phyloP scores from a whole-genome alignment of 257 asterid species.

The Handroanthus guayacan region DNA sequence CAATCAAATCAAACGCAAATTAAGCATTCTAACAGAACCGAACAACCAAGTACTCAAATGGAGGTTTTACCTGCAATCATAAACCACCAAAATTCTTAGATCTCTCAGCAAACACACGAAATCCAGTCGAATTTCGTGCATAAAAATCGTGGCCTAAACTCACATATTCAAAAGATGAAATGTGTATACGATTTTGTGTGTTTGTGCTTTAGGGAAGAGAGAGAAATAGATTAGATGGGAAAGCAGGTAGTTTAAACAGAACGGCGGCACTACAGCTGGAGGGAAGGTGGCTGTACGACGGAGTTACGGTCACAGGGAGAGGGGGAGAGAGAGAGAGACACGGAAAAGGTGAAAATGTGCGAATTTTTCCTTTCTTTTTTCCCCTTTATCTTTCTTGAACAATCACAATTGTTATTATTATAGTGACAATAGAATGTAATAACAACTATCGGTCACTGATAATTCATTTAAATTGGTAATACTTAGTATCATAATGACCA shows the following conservation, averaged over 20 bases:
- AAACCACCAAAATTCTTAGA: slow-evolving; percentile 28
- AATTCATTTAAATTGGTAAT: too few relatives aligned
- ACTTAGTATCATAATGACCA: too few relatives aligned
- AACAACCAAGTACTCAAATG: slow-evolving; percentile 21
- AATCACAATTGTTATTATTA: too few relatives aligned
- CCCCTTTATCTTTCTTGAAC: too few relatives aligned
- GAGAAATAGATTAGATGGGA: neutral
- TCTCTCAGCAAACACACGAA: slow-evolving; percentile 37
- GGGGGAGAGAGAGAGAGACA: slow-evolving; percentile 26
- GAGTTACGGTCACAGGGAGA: slow-evolving; percentile 25
- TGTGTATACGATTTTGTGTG: slow-evolving; percentile 25
- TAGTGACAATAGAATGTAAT: too few relatives aligned
- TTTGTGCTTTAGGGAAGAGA: neutral
- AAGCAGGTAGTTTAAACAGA: neutral
- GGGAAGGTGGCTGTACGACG: slow-evolving; percentile 35
- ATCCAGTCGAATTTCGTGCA: slow-evolving; percentile 32
- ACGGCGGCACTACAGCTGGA: slow-evolving; percentile 28
- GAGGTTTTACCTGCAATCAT: slow-evolving; percentile 25
- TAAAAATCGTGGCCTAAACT: slow-evolving; percentile 3
- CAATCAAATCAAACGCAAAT: slow-evolving; percentile 21
- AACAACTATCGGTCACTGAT: too few relatives aligned
- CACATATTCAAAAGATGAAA: slow-evolving; percentile 17
- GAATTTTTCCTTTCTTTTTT: too few relatives aligned
- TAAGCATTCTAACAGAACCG: neutral
- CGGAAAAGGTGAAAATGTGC: neutral